These are phyloP conservation scores for Nemania serpens DNA, from an alignment of 2,329 filamentous ascomycete genomes.

Conservation along the genomic window DNA sequence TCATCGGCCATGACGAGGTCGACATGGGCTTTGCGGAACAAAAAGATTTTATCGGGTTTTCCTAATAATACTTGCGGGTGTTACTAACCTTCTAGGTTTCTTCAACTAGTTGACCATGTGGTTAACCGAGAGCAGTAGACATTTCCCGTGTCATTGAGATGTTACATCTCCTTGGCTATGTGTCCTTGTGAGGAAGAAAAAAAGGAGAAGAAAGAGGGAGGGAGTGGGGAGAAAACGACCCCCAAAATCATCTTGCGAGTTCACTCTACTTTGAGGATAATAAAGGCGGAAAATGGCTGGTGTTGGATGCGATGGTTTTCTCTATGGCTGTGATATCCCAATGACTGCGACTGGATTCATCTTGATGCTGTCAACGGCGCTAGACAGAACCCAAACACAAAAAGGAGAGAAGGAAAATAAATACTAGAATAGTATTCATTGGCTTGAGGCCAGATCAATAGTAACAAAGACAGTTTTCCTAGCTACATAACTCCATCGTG, in stretches of 20 bases:
- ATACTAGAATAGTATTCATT: not conserved
- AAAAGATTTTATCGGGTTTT: slow-evolving; percentile 63
- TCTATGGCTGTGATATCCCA: slow-evolving; percentile 25
- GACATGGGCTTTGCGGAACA: slow-evolving; percentile 61
- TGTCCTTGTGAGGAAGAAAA: not conserved
- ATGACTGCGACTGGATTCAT: slow-evolving; percentile 8
- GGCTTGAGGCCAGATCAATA: slow-evolving; percentile 14
- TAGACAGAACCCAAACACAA: not conserved
- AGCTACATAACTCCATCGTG: not conserved
- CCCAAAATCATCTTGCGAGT: not conserved
- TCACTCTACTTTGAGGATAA: slow-evolving; percentile 12
- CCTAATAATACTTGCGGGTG: slow-evolving; percentile 38
- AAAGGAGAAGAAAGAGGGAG: not conserved
- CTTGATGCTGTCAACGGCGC: not conserved
- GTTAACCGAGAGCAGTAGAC: slow-evolving; percentile 16
- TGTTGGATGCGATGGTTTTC: slow-evolving; percentile 19
- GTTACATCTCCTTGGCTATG: slow-evolving; percentile 17
- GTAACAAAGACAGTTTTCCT: slow-evolving; percentile 21
- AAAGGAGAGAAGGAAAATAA: slow-evolving; percentile 3
- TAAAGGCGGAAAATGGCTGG: slow-evolving; percentile 6
- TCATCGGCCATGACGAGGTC: slow-evolving; percentile 60
- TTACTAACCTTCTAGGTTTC: slow-evolving; percentile 33
- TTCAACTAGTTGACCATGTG: slow-evolving; percentile 14
- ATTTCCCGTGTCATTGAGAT: not conserved
- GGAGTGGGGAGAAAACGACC: too few species aligned